A percentile compares a stretch with the other conserved stretches of the same genome.
phyloP scores from a whole-genome alignment of 495 filamentous ascomycete species.

The Cudoniella acicularis region DNA sequence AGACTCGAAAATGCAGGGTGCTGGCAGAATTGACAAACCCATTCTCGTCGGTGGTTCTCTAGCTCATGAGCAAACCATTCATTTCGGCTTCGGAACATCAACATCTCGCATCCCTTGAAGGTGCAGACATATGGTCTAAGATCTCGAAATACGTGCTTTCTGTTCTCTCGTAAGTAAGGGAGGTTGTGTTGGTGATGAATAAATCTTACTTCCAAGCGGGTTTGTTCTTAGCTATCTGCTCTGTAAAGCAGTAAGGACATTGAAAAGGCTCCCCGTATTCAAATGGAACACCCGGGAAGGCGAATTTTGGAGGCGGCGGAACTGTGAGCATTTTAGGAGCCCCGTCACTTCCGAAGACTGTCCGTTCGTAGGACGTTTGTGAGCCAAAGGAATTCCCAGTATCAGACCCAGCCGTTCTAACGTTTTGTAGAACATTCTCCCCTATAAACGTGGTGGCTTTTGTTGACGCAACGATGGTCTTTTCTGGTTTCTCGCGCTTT shows the following conservation, averaged over 20 bases:
- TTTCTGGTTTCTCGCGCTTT: conserved; percentile 10
- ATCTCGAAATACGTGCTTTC: conserved; percentile 32
- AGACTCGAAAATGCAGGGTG: not conserved
- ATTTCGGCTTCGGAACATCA: conserved; percentile 16
- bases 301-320: conserved; percentile 10
- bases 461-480: conserved; percentile 8
- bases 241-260: conserved; percentile 35
- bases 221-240: conserved; percentile 26
- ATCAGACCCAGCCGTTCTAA: conserved; percentile 2
- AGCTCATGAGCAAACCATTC: conserved; percentile 24
- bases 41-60: conserved; percentile 18
- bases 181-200: not conserved
- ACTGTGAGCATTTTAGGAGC: conserved; percentile 2
- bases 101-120: conserved; percentile 14
- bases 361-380: conserved; percentile 21
- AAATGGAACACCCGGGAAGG: conserved; percentile 15
- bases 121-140: conserved; percentile 33
- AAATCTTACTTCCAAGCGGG: conserved; percentile 31
- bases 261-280: conserved; percentile 27
- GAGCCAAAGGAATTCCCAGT: conserved; percentile 11
- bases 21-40: conserved; percentile 4
- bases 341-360: not conserved
- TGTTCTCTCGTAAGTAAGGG: not conserved
- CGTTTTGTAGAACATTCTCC: not conserved
- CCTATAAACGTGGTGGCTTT: conserved; percentile 18